Base-by-base conservation (phyloP, 306 rosid species). In the Citrullus colocynthis region DNA sequence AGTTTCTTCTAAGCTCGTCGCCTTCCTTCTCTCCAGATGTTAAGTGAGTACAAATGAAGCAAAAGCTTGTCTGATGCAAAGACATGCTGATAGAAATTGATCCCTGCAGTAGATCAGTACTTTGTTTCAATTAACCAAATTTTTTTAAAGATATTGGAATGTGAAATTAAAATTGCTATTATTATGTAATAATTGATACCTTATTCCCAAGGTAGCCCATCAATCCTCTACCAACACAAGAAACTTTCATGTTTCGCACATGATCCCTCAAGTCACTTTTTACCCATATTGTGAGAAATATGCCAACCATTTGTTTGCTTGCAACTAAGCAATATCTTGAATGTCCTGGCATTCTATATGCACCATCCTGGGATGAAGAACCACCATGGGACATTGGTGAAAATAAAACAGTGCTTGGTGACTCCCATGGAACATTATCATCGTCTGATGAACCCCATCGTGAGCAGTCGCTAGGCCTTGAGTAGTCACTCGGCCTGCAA, bases 131-230 rank as follows among this genome's bases (percentile, higher is more conserved):
- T 57, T 77, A 30, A 73, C 44, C 6, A 56, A 52, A 17, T 11
- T 18, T 18, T 34, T 11, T 18, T 18, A 24, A 18, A 28, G 12
- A 66, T 49, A 41, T 18, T 15, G 48, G 67, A 76, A 32, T 32
- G 36, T 32, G 36, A 32, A 74, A 64, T 17, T 62, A 71, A 57
- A 79, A 54, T 69, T 57, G 67, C 0, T 51, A 82, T 42, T 18
- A 41, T 6, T 36, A 32, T 78, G 69, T n/a, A 17, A 63, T 15
- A 75, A 75, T 28, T 10, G 76, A 80, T 83, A 96, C 99, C 99
- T 96, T 96, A 80, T 96, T 96, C 83, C 99, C 97, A 1, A 96
- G 97, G 86, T 96, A 96, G 30, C 99, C 99, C 99, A 93, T 96
- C 86, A 96, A 85, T 79, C 99, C 99, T 86, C 99, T 90, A 56